phyloP scores from a whole-genome alignment of 495 filamentous ascomycete genomes.

The Corynascus novoguineensis region DNA sequence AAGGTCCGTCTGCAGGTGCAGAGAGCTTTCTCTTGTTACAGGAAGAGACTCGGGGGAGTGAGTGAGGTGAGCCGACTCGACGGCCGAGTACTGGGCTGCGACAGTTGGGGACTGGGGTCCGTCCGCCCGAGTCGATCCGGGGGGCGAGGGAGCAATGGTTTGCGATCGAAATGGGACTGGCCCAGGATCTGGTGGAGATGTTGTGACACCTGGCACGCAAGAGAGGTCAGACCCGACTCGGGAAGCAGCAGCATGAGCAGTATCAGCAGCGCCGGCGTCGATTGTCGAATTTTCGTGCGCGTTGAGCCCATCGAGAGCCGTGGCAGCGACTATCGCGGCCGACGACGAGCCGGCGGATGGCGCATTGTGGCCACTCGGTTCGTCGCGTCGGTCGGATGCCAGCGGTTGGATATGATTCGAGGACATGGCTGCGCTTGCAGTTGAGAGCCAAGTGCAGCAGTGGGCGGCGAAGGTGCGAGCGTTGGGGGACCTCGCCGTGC shows the following conservation, averaged over 20 bases:
- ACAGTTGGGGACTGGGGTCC: slow-evolving; percentile 8
- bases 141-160: slow-evolving; percentile 34
- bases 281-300: slow-evolving; percentile 21
- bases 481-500: slow-evolving; percentile 2
- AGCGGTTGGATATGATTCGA: slow-evolving; percentile 5
- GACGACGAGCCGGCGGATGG: slow-evolving; percentile 10
- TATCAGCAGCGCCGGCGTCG: slow-evolving; percentile 13
- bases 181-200: slow-evolving; percentile 13
- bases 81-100: slow-evolving; percentile 7
- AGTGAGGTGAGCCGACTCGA: slow-evolving; percentile 14
- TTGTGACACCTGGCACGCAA: slow-evolving; percentile 12
- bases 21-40: slow-evolving; percentile 20
- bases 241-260: no score
- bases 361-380: slow-evolving; percentile 18
- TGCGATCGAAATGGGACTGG: slow-evolving; percentile 30
- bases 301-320: slow-evolving; percentile 19
- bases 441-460: background rate
- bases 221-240: slow-evolving; percentile 12
- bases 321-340: slow-evolving; percentile 24
- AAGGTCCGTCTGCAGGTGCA: slow-evolving; percentile 36
- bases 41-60: slow-evolving; percentile 18
- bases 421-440: slow-evolving; percentile 19
- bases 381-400: slow-evolving; percentile 10
- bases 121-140: slow-evolving; percentile 4
- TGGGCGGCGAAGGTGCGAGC: background rate